A percentile compares a stretch with the other conserved stretches of the same genome.
Evolutionary conservation across 2,329 filamentous ascomycete species (phyloP).

Genomic region (Onygenales sp.): DNA sequence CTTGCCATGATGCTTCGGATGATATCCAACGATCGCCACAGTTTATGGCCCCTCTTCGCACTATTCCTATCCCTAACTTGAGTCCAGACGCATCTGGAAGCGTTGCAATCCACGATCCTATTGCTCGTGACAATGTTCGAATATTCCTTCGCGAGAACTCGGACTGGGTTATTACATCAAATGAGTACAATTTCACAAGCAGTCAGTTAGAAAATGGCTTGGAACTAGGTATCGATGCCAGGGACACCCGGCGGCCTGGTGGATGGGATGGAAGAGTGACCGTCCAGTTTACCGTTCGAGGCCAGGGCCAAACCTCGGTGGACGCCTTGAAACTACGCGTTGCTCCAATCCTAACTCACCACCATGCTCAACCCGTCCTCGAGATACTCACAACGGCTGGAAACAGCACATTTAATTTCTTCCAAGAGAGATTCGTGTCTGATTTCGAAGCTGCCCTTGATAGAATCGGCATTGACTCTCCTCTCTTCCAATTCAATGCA

Average conservation of each 20-base stretch:
- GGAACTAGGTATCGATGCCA: constrained; percentile 28
- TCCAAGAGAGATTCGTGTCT: constrained; percentile 14
- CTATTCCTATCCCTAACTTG: constrained; percentile 17
- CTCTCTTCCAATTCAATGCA: constrained; percentile 16
- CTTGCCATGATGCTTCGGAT: constrained; percentile 30
- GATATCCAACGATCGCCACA: constrained; percentile 22
- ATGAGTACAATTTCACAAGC: constrained; percentile 20
- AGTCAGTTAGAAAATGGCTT: constrained; percentile 21
- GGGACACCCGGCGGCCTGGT: constrained; percentile 18
- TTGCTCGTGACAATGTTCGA: constrained; percentile 16
- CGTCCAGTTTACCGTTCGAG: constrained; percentile 20
- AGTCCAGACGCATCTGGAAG: constrained; percentile 1
- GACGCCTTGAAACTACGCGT: constrained; percentile 24
- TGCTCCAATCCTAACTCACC: constrained; percentile 31
- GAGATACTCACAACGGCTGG: constrained; percentile 16
- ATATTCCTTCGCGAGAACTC: constrained; percentile 17
- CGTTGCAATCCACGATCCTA: constrained; percentile 6
- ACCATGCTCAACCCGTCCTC: constrained; percentile 24
- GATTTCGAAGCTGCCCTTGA: constrained; percentile 10
- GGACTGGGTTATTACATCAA: constrained; percentile 20
- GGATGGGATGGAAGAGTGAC: constrained; percentile 10
- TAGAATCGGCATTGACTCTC: constrained; percentile 10
- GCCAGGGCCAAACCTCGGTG: constrained; percentile 14
- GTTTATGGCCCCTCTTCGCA: constrained; percentile 25
- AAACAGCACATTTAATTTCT: constrained; percentile 3